These are phyloP conservation scores for Candida sonorensis DNA, from an alignment of 805 yeast genomes.

Conservation along the genomic window DNA sequence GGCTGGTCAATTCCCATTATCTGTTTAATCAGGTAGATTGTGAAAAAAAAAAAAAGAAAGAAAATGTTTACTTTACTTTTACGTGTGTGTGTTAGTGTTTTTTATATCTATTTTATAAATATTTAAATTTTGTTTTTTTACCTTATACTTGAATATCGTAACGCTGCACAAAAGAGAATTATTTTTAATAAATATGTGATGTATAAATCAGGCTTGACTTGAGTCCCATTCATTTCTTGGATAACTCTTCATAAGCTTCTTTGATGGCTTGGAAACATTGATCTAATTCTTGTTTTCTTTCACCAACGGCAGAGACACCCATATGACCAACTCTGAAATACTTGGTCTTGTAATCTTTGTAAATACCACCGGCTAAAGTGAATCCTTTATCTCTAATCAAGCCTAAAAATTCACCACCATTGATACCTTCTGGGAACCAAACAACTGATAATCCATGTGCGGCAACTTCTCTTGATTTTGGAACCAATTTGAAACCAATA, in stretches of 20 bases:
- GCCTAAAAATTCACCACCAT: constrained; percentile 60
- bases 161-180: no score
- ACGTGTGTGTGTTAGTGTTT: background rate
- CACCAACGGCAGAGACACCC: constrained; percentile 73
- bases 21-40: constrained; percentile 44
- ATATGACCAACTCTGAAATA: constrained; percentile 95
- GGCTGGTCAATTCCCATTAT: constrained; percentile 83
- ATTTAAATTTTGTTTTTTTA: no score
- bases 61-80: no score
- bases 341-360: constrained; percentile 67
- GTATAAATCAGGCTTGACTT: no score
- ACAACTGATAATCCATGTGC: constrained; percentile 86
- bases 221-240: no score
- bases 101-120: no score
- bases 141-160: no score
- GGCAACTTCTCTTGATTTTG: constrained; percentile 51
- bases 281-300: constrained; percentile 47
- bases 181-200: no score
- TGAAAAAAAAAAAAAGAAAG: no score
- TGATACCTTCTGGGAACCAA: constrained; percentile 70
- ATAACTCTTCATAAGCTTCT: constrained; percentile 33
- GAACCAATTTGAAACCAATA: constrained; percentile 62
- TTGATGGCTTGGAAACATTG: constrained; percentile 40
- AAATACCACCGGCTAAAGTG: constrained; percentile 86
- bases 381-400: constrained; percentile 57